Base-by-base conservation (phyloP, 192 early-diverging fungal species). In the Dissophora globulifera region DNA sequence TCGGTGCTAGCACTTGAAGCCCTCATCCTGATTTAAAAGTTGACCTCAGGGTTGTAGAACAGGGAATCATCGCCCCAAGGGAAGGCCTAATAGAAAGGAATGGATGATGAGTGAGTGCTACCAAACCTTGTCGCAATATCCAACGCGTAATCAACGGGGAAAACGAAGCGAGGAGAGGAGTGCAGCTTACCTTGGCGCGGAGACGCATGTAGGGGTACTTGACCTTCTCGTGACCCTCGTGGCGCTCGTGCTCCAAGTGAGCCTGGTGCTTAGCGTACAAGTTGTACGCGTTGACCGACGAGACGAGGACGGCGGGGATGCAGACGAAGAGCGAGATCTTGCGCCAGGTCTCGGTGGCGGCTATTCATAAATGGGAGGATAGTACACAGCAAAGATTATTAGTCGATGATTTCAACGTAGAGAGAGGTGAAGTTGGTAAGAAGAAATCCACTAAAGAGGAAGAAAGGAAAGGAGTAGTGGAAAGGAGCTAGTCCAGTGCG, bases 271-370 rank as follows among this genome's bases (percentile, higher is more conserved):
- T 74, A 20, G 66, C 54, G 20, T 45, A 61, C 30, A 82, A 68
- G 62, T 69, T 74, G 51, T 67, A 59, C 32, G 81, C 70, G 58
- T 82, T 82, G 45, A 61, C 69, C 23, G 70, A 46, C 49, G 76
- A 42, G 22, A 64, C 48, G 35, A 79, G 12, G 46, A 82, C 12
- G 26, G 70, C 66, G 30, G 78, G 67, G 33, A 69, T 56, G 63
- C 66, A 69, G 50, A 75, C 70, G 47, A 69, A 79, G 48, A 82
- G 49, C n/a, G 81, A 74, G 16, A 82, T 62, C 50, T 82, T 82
- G 62, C 68, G 78, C 81, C 81, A 82, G 53, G 67, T 62, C 53
- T 75, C 52, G 17, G 76, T 61, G 50, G 76, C 68, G 42, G 51
- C 81, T 82, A 62, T 30, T n/a, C n/a, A 29, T 13, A 29, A 17